Evolutionary conservation across 331 rosid species (phyloP).

Genomic region (Malus hybrid): DNA sequence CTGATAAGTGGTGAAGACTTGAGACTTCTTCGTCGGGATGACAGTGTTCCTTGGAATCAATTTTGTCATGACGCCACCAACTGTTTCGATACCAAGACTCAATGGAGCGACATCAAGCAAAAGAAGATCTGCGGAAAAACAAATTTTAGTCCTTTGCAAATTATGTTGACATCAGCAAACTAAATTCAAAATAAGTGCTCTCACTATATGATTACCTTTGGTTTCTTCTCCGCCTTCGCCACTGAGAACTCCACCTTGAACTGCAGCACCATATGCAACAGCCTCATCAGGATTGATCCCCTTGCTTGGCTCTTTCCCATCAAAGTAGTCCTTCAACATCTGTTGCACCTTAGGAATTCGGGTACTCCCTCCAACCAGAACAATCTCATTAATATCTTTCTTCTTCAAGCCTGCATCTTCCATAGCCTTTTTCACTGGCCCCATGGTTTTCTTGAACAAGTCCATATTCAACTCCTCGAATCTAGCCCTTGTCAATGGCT

Average conservation of each 20-base stretch:
- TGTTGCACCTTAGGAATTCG: conserved; percentile 55
- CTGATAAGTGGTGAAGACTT: conserved; percentile 47
- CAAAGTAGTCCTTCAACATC: conserved; percentile 40
- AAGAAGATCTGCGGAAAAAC: conserved; percentile 28
- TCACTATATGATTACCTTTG: conserved; percentile 16
- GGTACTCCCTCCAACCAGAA: conserved; percentile 53
- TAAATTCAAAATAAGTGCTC: background rate
- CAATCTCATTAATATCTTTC: conserved; percentile 37
- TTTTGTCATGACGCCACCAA: conserved; percentile 57
- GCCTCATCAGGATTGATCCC: conserved; percentile 62
- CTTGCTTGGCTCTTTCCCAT: conserved; percentile 48
- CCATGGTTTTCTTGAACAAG: conserved; percentile 59
- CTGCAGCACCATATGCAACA: conserved; percentile 53
- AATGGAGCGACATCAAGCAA: conserved; percentile 46
- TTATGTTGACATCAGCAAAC: too few species aligned
- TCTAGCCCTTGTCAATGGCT: conserved; percentile 43
- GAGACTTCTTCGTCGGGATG: conserved; percentile 51
- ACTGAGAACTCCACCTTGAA: conserved; percentile 48
- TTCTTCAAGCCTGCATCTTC: conserved; percentile 46
- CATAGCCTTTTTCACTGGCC: conserved; percentile 43
- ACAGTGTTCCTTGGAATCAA: conserved; percentile 51
- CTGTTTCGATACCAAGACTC: conserved; percentile 54
- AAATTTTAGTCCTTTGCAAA: background rate
- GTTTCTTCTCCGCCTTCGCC: conserved; percentile 40
- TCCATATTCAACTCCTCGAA: conserved; percentile 54